phyloP scores from a whole-genome alignment of 2,329 filamentous ascomycete species.

The Fusarium buxicola region DNA sequence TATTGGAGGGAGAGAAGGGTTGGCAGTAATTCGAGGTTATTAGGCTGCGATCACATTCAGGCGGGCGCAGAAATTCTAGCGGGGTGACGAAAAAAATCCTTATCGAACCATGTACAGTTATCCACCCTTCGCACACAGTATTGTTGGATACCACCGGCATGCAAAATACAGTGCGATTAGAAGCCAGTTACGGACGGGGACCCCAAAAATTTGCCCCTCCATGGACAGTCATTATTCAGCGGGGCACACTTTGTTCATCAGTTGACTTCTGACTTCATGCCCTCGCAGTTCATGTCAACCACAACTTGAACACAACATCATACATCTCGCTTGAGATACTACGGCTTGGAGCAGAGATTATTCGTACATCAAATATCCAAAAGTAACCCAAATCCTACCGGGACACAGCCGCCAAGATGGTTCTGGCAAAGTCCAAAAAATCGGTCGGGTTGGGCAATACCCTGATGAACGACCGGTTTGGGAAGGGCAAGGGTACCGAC shows the following conservation, averaged over 20 bases:
- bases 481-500: conserved; percentile 87
- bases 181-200: conserved; percentile 14
- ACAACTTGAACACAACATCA: conserved; percentile 33
- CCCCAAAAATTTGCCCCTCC: conserved; percentile 63
- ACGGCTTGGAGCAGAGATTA: conserved; percentile 27
- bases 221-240: conserved; percentile 57
- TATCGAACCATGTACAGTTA: conserved; percentile 46
- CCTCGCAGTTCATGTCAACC: conserved; percentile 32
- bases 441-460: conserved; percentile 94
- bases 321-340: conserved; percentile 19
- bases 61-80: conserved; percentile 47
- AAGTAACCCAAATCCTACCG: conserved; percentile 4
- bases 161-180: conserved; percentile 46
- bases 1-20: conserved; percentile 5
- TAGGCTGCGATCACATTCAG: conserved; percentile 45
- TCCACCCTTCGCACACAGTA: conserved; percentile 49
- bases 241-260: conserved; percentile 40
- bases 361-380: conserved; percentile 16
- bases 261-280: conserved; percentile 28
- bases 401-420: conserved; percentile 58
- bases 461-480: conserved; percentile 98
- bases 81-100: conserved; percentile 48
- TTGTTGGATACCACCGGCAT: fast-evolving
- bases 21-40: conserved; percentile 40
- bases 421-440: conserved; percentile 90